Evolutionary conservation across 345 rosid genomes (phyloP), one percentile per base, ranked within the genome.

Genomic region (Salix brachista): DNA sequence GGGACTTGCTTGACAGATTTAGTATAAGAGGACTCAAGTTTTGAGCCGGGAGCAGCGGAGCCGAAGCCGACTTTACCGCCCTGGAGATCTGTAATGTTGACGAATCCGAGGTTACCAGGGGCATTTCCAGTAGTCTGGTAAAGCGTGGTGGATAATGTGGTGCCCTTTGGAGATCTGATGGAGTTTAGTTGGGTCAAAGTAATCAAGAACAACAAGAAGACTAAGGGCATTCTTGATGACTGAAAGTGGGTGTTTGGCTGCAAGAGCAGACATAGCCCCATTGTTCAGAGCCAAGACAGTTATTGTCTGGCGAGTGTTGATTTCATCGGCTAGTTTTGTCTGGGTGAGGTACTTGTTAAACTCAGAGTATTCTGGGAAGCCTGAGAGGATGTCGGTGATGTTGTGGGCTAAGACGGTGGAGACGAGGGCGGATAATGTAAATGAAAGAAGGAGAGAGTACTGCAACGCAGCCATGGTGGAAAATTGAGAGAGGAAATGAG

Each of bases 51-150:
- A 58, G 87, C 91, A 10, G 94, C 92, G 12, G 99, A 83, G 77
- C 96, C 94, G 78, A 96, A 91, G 3, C 86, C 92, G 30, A 96
- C 96, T 79, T 93, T 93, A 8, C 98, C 98, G 8, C 98, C 97
- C 62, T 85, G 84, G 8, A 93, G 89, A 73, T 89, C 93, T 73
- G 97, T 96, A 75, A 93, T 96, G 75, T 96, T 93, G 76, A 96
- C 96, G 73, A 96, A 91, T 2, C 97, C 97, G 34, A 84, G 25
- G 77, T 87, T 90, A 2, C 98, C 98, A 11, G 97, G 91, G 75
- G 96, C 97, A 67, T 88, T 86, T 11, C 99, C 98, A 78, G 97
- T 96, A 74, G 99, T 91, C 80, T 92, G 99, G 82, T 91, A 96
- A 28, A 96, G 98, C 7, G 96, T 96, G 66, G 99, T 91, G 73